Conservation (phyloP, 1,284 basidiomycete species). For the Ustilago hordei region DNA sequence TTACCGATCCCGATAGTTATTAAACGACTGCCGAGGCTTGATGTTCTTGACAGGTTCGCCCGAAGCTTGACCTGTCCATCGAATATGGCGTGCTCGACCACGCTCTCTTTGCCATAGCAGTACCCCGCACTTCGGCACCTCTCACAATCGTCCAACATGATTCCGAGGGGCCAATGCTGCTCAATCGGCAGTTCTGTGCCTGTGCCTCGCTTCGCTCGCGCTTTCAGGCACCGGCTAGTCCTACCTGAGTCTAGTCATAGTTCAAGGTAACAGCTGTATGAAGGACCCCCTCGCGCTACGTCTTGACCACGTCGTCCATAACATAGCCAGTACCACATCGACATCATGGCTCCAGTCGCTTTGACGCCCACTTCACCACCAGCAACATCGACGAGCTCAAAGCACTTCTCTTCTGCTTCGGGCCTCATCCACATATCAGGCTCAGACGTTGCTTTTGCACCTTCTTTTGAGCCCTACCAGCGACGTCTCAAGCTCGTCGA, state of each 20-base stretch:
- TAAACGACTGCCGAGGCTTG: neutral
- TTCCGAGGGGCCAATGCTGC: too few species aligned
- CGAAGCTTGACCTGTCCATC: constrained; percentile 6
- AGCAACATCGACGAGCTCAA: neutral
- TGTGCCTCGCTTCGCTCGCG: neutral
- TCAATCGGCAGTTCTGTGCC: neutral
- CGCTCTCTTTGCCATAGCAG: neutral
- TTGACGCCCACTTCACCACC: constrained; percentile 8
- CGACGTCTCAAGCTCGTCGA: constrained; percentile 33
- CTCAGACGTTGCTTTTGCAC: constrained; percentile 20
- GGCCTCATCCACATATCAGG: neutral
- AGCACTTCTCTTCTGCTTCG: constrained; percentile 11
- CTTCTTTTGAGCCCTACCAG: constrained; percentile 26
- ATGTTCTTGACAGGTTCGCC: constrained; percentile 23
- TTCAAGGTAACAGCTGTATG: neutral
- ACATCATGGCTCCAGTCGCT: constrained; percentile 34
- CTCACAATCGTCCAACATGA: neutral
- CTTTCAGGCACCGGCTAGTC: constrained; percentile 6
- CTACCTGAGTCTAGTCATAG: neutral
- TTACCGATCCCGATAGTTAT: constrained; percentile 2
- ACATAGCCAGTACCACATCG: too few species aligned
- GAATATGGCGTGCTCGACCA: constrained; percentile 31
- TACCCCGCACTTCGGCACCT: neutral
- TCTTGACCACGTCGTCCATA: neutral
- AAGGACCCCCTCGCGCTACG: neutral